Percentiles rank a stretch among this genome's conserved stretches.
These are phyloP conservation scores for Suillus fuscotomentosus DNA, from an alignment of 768 basidiomycete genomes.

Conservation along the genomic window DNA sequence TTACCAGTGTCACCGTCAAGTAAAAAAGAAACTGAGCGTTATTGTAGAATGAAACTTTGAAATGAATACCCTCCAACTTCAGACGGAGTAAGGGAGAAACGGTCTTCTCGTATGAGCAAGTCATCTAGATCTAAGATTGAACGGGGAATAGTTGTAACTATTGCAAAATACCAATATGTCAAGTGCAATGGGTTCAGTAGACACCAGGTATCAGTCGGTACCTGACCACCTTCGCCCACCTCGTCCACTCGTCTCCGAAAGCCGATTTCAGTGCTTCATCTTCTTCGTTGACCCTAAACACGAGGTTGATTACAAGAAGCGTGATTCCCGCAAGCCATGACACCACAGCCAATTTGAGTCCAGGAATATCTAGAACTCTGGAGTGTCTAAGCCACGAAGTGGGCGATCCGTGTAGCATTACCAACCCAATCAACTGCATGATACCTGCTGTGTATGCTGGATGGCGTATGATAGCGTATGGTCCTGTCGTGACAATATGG, in stretches of 20 bases:
- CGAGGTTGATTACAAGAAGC: not conserved
- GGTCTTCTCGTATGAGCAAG: not conserved
- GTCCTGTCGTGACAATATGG: conserved; percentile 39
- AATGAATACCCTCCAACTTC: not conserved
- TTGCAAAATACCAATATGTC: not conserved
- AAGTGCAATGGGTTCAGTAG: conserved; percentile 13
- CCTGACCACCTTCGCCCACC: conserved; percentile 26
- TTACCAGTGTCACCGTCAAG: not conserved
- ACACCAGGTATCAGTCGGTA: conserved; percentile 32
- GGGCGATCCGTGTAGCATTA: conserved; percentile 2
- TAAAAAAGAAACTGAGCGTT: not conserved
- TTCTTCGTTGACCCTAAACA: not conserved
- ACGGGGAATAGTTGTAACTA: not conserved
- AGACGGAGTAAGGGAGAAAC: not conserved
- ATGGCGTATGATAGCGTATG: conserved; percentile 44
- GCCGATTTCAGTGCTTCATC: not conserved
- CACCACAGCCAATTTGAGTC: not conserved
- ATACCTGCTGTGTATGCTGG: conserved; percentile 39
- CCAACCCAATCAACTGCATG: conserved; percentile 7
- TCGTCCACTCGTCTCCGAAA: not conserved
- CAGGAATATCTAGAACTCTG: not conserved
- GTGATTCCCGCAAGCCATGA: not conserved
- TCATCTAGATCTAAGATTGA: not conserved
- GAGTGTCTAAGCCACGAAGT: conserved; percentile 8
- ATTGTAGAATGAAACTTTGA: not conserved